phyloP scores from a whole-genome alignment of 257 asterid genomes.

The Solanum ossicruentum region DNA sequence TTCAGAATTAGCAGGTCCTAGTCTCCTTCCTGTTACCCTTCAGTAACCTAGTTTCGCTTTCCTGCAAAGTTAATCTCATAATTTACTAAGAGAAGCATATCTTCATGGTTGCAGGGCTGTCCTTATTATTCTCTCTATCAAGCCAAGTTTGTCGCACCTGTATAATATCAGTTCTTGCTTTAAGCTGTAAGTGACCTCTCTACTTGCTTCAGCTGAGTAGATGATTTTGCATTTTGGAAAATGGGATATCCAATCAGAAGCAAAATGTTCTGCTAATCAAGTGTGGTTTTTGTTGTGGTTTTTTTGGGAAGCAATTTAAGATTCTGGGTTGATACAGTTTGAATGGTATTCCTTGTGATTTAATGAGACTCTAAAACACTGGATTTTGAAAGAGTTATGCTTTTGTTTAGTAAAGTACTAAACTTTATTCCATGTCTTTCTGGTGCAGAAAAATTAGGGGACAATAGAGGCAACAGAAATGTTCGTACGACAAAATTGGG shows the following conservation, averaged over 20 bases:
- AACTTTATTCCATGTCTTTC: background rate
- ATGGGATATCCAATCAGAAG: background rate
- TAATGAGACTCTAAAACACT: background rate
- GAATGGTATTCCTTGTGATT: background rate
- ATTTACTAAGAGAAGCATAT: background rate
- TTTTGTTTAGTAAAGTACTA: background rate
- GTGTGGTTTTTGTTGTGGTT: background rate
- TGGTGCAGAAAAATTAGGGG: background rate
- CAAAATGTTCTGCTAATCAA: background rate
- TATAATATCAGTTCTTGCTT: background rate
- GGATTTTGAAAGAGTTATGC: background rate
- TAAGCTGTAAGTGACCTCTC: conserved; percentile 2
- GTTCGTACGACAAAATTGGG: background rate
- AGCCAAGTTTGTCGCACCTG: background rate
- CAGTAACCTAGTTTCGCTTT: background rate
- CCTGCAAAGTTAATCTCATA: background rate
- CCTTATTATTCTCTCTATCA: background rate
- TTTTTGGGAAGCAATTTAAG: background rate
- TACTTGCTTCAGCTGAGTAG: background rate
- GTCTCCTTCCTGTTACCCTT: background rate
- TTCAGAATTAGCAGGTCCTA: background rate
- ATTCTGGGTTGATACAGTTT: background rate
- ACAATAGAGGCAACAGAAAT: background rate
- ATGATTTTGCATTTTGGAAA: background rate
- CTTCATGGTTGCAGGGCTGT: background rate